These are phyloP conservation scores for Alectoria sarmentosa DNA, from an alignment of 495 filamentous ascomycete genomes.

Conservation along the genomic window DNA sequence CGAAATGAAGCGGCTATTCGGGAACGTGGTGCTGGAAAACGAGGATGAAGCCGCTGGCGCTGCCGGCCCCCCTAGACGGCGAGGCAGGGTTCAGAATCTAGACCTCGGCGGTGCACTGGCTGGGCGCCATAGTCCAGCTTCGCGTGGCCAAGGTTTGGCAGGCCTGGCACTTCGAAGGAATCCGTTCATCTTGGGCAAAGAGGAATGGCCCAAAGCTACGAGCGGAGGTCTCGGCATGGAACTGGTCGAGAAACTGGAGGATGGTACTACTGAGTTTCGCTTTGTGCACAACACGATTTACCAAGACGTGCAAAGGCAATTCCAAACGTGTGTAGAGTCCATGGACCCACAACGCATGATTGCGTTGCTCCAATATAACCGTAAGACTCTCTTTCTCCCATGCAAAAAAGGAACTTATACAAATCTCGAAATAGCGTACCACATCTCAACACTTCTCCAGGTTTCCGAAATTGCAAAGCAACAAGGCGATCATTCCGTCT, in stretches of 20 bases:
- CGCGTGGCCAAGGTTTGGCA: constrained; percentile 53
- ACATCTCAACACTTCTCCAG: constrained; percentile 87
- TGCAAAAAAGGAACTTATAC: not conserved
- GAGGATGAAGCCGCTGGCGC: constrained; percentile 39
- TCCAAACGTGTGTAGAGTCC: constrained; percentile 70
- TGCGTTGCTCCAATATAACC: constrained; percentile 58
- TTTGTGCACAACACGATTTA: constrained; percentile 75
- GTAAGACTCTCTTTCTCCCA: constrained; percentile 23
- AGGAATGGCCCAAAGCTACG: constrained; percentile 78
- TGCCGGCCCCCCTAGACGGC: constrained; percentile 36
- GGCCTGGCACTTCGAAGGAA: constrained; percentile 69
- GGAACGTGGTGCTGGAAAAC: constrained; percentile 64
- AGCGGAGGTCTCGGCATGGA: constrained; percentile 84
- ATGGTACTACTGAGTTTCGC: constrained; percentile 56
- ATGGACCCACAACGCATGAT: constrained; percentile 72
- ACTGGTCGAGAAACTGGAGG: constrained; percentile 44
- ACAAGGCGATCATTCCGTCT: constrained; percentile 74
- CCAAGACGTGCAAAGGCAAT: constrained; percentile 65
- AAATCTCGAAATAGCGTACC: constrained; percentile 48
- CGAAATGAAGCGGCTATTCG: constrained; percentile 93
- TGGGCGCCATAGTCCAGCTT: constrained; percentile 50
- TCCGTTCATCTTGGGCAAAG: constrained; percentile 80
- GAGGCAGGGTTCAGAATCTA: constrained; percentile 48
- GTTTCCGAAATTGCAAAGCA: constrained; percentile 89
- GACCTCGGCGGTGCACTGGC: constrained; percentile 67